A percentile compares a stretch with the other conserved stretches of the same genome.
Conservation (phyloP, 345 rosid genomes). For the Acer negundo region DNA sequence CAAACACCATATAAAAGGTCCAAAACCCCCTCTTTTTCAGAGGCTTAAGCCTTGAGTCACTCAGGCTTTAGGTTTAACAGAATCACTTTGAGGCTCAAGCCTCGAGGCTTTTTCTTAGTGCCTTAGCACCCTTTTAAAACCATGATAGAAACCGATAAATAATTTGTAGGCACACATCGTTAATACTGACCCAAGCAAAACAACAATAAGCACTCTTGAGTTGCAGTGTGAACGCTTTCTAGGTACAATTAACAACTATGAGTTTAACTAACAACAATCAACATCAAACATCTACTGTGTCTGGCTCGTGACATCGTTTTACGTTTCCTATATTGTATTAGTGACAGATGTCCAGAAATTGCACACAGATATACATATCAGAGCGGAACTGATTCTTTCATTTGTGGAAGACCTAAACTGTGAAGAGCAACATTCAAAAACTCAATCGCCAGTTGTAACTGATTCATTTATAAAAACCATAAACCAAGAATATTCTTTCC, state of each 20-base stretch:
- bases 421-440: too few relatives aligned
- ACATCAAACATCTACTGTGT: background rate
- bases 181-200: background rate
- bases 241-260: background rate
- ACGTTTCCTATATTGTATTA: background rate
- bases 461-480: background rate
- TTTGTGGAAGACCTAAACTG: background rate
- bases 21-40: too few relatives aligned
- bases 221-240: background rate
- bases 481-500: background rate
- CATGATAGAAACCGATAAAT: too few relatives aligned
- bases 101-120: too few relatives aligned
- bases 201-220: background rate
- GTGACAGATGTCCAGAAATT: background rate
- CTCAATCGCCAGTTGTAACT: background rate
- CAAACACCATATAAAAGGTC: too few relatives aligned
- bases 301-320: background rate
- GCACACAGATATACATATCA: background rate
- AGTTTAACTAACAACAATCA: background rate
- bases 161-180: background rate
- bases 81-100: too few relatives aligned
- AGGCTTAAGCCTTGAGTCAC: too few relatives aligned
- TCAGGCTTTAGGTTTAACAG: too few relatives aligned
- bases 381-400: background rate
- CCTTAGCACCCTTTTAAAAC: too few relatives aligned